Conservation (phyloP, 805 yeast species). For the Yarrowia sp. region DNA sequence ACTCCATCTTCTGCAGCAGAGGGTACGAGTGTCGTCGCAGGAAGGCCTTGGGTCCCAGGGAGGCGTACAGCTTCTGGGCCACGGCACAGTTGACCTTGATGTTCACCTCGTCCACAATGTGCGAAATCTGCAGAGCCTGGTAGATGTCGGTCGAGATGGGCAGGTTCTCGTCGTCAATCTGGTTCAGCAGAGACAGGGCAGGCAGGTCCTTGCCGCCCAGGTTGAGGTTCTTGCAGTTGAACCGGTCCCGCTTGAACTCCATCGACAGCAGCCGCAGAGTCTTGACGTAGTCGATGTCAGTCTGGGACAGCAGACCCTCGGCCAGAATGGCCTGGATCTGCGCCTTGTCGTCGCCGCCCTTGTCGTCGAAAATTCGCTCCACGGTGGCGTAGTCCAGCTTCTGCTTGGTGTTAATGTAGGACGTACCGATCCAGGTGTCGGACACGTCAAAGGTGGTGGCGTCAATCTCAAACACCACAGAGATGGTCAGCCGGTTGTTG, state of each 20-base stretch:
- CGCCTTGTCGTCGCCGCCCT: constrained; percentile 26
- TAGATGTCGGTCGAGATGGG: constrained; percentile 75
- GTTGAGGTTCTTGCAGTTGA: constrained; percentile 52
- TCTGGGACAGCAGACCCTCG: constrained; percentile 52
- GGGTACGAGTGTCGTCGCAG: constrained; percentile 90
- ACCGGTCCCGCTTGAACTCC: constrained; percentile 73
- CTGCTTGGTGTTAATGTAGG: constrained; percentile 69
- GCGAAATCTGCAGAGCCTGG: constrained; percentile 50
- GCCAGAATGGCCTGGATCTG: constrained; percentile 29
- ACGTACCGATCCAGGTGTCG: constrained; percentile 77
- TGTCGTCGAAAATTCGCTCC: constrained; percentile 41
- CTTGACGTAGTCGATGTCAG: constrained; percentile 68
- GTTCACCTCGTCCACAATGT: constrained; percentile 63
- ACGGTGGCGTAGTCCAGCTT: constrained; percentile 46
- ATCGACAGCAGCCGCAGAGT: constrained; percentile 69
- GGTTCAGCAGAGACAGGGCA: constrained; percentile 71
- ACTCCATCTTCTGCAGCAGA: constrained; percentile 76
- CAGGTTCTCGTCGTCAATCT: constrained; percentile 84
- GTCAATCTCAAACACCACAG: constrained; percentile 83
- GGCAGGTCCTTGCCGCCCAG: constrained; percentile 55
- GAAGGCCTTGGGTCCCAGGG: constrained; percentile 79
- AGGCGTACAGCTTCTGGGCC: constrained; percentile 78
- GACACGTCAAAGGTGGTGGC: constrained; percentile 72
- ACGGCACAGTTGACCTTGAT: constrained; percentile 83
- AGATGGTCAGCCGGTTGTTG: constrained; percentile 68